Base-by-base conservation (phyloP, 176 grass and related monocot genomes). In the Microstegium vimineum region DNA sequence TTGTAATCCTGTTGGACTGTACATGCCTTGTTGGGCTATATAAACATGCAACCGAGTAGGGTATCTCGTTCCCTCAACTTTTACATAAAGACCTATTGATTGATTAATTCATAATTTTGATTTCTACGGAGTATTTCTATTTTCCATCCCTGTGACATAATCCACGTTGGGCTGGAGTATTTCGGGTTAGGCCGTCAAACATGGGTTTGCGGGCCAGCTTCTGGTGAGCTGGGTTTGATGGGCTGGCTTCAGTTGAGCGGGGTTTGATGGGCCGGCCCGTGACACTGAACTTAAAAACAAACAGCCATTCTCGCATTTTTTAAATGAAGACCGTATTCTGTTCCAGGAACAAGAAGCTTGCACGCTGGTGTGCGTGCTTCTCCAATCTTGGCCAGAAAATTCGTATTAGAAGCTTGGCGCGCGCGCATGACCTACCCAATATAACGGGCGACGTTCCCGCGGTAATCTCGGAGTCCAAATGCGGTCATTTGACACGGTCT, bases 401-500 rank as follows among this genome's bases (percentile, higher is more conserved):
- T 49, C 0, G 37, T 47, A n/a, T 16, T n/a, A 49, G 27, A 49
- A 66, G 41, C 22, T 68, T 68, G 22, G 20, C 63, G 63, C 77
- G 63, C 77, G 42, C 63, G 61, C 61, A 25, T 25, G 14, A 72
- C 18, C 13, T 64, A 45, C 30, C 68, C 68, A 38, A 32, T 77
- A 20, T 15, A 61, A 72, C 23, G 32, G 33, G 43, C 4, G 34
- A 26, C 41, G 32, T 13, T 66, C 33, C 76, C 16, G 25, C 42
- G 43, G 32, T 3, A 42, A 64, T 66, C 10, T 34, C 77, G 76
- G 77, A 34, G 72, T 45, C 83, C 73, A 86, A 82, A 74, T 73
- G 27, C 35, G 57, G 79, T 6, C 73, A 23, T 73, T 90, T 86
- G 88, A 86, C 79, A 40, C 3, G 73, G 78, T 86, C 81, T 84